These are phyloP conservation scores for Colletotrichum phormii DNA, from an alignment of 2,329 filamentous ascomycete genomes.

Conservation along the genomic window DNA sequence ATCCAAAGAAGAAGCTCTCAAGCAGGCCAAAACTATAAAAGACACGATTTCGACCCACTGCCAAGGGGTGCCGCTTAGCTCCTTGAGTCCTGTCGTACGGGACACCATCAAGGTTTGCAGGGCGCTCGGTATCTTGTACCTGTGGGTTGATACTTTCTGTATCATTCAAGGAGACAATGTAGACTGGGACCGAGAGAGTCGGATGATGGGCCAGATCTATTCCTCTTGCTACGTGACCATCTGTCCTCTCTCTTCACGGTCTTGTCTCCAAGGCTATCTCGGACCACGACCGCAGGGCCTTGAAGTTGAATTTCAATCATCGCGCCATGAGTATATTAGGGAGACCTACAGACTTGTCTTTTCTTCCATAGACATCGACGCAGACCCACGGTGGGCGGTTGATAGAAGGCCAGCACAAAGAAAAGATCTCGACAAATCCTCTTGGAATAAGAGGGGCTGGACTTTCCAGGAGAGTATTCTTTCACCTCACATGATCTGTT, in stretches of 20 bases:
- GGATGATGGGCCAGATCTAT: neutral
- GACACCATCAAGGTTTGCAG: conserved; percentile 2
- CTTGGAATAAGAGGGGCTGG: neutral
- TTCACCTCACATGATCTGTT: neutral
- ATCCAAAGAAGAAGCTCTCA: neutral
- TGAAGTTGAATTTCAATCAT: neutral
- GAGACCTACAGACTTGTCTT: neutral
- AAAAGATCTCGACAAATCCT: neutral
- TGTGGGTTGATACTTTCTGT: conserved; percentile 47
- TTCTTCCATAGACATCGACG: neutral
- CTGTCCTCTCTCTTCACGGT: neutral
- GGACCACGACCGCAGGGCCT: neutral
- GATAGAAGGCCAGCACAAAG: too few relatives aligned
- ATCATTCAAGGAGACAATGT: conserved; percentile 42
- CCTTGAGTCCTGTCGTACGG: neutral
- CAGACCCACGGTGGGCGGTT: too few relatives aligned
- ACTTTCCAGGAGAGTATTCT: conserved; percentile 4
- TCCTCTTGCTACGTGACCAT: neutral
- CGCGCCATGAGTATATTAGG: neutral
- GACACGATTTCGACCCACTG: neutral
- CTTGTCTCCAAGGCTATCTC: neutral
- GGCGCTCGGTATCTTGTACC: conserved; percentile 39
- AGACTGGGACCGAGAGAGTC: conserved; percentile 37
- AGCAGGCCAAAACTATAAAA: neutral
- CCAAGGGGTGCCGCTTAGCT: neutral